Conservation (phyloP, 257 asterid species). For the Rehmannia glutinosa region DNA sequence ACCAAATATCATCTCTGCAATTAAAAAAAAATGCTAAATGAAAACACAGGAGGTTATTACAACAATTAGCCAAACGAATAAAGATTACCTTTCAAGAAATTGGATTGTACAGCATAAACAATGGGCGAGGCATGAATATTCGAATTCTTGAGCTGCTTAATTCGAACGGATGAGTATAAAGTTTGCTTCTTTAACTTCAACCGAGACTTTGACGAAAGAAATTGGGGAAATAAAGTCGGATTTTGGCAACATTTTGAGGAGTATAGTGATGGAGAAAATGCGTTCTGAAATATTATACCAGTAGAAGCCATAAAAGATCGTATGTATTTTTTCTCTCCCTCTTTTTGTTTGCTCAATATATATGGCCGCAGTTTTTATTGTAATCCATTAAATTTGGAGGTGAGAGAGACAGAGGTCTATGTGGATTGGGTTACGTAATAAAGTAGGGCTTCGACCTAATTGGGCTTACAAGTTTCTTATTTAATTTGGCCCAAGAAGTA, state of each 20-base stretch:
- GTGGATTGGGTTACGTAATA: no score
- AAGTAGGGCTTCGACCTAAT: no score
- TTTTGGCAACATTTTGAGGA: conserved; percentile 13
- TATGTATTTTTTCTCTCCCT: neutral
- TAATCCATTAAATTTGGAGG: no score
- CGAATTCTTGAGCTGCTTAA: conserved; percentile 25
- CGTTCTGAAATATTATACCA: conserved; percentile 1
- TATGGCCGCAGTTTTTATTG: no score
- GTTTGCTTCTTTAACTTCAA: conserved; percentile 28
- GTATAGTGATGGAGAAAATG: neutral
- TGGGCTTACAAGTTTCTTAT: no score
- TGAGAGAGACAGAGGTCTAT: no score
- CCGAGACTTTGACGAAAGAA: conserved; percentile 25
- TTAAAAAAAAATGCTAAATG: no score
- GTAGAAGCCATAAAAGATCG: conserved; percentile 14
- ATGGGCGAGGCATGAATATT: conserved; percentile 23
- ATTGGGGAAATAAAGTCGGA: conserved; percentile 2
- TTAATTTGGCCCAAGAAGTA: no score
- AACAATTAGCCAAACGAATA: neutral
- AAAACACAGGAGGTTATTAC: no score
- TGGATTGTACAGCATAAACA: conserved; percentile 46
- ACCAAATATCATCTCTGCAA: neutral
- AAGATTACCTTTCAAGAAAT: conserved; percentile 47
- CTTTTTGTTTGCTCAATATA: neutral
- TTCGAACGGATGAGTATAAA: conserved; percentile 19